A percentile compares a stretch with the other conserved stretches of the same genome.
phyloP scores from a whole-genome alignment of 2,329 filamentous ascomycete genomes.

The Cordyceps tenuipes region DNA sequence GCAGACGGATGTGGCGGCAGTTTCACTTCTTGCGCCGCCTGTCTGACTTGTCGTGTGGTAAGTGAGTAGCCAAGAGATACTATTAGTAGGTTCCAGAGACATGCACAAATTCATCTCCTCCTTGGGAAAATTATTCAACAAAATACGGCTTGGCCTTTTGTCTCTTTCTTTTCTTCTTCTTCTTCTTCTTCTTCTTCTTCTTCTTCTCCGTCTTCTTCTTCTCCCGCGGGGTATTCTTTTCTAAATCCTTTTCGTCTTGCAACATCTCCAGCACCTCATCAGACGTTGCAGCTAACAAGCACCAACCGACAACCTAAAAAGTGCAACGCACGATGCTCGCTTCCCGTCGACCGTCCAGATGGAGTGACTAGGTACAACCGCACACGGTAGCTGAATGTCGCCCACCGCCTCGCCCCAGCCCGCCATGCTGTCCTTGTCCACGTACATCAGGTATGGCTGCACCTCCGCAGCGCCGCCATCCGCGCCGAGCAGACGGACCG shows the following conservation, averaged over 20 bases:
- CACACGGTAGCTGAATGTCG: constrained; percentile 12
- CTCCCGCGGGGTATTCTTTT: too few relatives aligned
- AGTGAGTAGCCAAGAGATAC: background rate
- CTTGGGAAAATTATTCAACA: background rate
- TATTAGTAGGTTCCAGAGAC: background rate
- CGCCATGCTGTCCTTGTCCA: background rate
- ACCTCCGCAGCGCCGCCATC: constrained; percentile 3
- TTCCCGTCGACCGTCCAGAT: constrained; percentile 7
- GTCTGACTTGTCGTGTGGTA: background rate
- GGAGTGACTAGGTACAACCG: constrained; percentile 14
- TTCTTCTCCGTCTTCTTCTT: too few relatives aligned
- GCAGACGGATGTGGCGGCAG: background rate
- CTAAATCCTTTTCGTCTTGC: too few relatives aligned
- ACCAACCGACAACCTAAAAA: background rate
- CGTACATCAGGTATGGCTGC: constrained; percentile 25
- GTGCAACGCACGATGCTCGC: constrained; percentile 1
- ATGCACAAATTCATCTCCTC: background rate
- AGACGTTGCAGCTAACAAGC: background rate
- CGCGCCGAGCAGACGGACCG: background rate
- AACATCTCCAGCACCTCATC: background rate
- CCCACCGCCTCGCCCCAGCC: constrained; percentile 14
- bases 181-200: too few relatives aligned
- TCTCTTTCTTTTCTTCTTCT: background rate
- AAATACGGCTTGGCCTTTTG: background rate
- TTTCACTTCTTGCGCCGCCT: background rate